Evolutionary conservation across 371 early-diverging fungal species (phyloP).

Genomic region (Parasitella parasitica): DNA sequence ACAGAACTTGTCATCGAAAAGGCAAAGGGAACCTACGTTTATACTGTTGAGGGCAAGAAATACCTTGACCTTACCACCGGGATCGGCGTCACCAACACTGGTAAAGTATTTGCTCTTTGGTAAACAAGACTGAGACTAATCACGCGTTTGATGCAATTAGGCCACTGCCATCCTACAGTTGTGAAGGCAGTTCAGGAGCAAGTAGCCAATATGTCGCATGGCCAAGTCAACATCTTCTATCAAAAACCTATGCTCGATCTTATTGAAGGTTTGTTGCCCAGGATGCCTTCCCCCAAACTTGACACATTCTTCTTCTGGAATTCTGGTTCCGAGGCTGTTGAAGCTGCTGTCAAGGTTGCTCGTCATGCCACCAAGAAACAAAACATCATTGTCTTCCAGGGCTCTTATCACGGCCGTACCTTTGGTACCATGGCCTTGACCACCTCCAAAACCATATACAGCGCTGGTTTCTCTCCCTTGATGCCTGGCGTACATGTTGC

Average conservation of each 20-base stretch:
- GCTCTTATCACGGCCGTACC: constrained; percentile 61
- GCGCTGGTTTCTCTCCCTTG: constrained; percentile 52
- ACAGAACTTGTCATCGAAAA: constrained; percentile 52
- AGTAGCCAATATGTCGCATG: constrained; percentile 51
- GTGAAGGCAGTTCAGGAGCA: constrained; percentile 65
- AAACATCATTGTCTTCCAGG: constrained; percentile 55
- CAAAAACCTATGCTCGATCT: constrained; percentile 61
- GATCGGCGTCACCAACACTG: constrained; percentile 60
- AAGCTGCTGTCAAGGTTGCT: constrained; percentile 56
- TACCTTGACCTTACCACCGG: constrained; percentile 60
- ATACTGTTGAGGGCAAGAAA: constrained; percentile 49
- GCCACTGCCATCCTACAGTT: constrained; percentile 56
- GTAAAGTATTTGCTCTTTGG: constrained; percentile 15
- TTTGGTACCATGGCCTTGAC: constrained; percentile 60
- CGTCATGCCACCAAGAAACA: constrained; percentile 59
- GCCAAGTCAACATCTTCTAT: constrained; percentile 54
- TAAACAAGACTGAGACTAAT: too few species aligned
- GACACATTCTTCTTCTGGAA: constrained; percentile 63
- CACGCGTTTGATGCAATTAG: constrained; percentile 11
- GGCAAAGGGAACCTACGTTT: constrained; percentile 51
- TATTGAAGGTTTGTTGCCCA: constrained; percentile 41
- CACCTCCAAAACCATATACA: constrained; percentile 57
- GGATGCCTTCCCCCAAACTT: constrained; percentile 48
- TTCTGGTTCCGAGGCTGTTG: constrained; percentile 63
- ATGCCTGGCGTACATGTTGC: constrained; percentile 60